Evolutionary conservation across 352 stramenopile genomes (phyloP), one percentile per base, ranked within the genome.

Genomic region (Phytopythium kandeliae): DNA sequence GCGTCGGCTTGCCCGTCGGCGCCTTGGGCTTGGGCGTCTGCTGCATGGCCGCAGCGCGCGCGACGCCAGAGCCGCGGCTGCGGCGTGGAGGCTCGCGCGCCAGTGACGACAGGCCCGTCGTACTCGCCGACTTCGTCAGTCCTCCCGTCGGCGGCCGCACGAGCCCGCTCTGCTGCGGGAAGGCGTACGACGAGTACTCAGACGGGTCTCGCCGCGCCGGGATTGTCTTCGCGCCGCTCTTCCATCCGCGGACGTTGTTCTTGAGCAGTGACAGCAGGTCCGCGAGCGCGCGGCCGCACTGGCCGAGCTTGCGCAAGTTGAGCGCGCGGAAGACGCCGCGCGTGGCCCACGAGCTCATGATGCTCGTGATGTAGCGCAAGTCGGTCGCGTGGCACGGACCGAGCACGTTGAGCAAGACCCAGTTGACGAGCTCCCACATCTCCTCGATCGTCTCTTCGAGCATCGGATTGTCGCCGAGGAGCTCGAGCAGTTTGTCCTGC

Each of bases 361-460:
- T 88, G 30, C 64, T 79, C n/a, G 71, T 87, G 48, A 98, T 96
- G 51, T 89, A 92, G 26, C 92, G 85, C 13, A 98, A 80, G 71
- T 99, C 97, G 55, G 96, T 92, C 16, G 85, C 85, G 69, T 99
- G 97, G 28, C 93, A 91, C 15, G 88, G 80, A 4, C 97, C 97
- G 46, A 99, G 77, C 21, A 99, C 62, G 62, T 97, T 95, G 15
- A 92, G 65, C n/a, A 99, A 62, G 10, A 99, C 67, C 76, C 94
- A 98, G 17, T 89, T 92, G 12, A 89, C 84, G 26, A 99, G 81
- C 57, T 99, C 97, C 93, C 96, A 98, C 37, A 98, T 93, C 64
- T 99, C 96, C 60, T 96, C 92, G 8, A 99, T 80, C 12, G 96
- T 89, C 44, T 96, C 89, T 63, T 94, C 80, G 19, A 94, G 64